phyloP scores from a whole-genome alignment of 2,329 filamentous ascomycete species.

The Aspergillus ibericus region DNA sequence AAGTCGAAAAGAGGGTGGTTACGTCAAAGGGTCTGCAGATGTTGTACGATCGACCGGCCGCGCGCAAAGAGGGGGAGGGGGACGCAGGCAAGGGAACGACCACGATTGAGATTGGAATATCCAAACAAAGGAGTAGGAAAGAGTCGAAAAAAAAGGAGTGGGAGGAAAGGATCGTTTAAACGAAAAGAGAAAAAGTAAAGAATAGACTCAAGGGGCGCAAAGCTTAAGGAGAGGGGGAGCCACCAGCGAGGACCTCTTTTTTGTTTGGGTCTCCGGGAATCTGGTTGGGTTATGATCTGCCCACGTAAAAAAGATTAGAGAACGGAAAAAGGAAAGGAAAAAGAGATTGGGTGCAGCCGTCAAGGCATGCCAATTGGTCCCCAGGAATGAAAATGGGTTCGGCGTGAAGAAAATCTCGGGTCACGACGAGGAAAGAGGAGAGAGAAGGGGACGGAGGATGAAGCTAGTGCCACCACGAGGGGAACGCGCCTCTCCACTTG shows the following conservation, averaged over 20 bases:
- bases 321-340: slow-evolving; percentile 5
- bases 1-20: not conserved
- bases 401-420: slow-evolving; percentile 3
- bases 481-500: not conserved
- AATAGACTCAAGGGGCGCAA: slow-evolving; percentile 5
- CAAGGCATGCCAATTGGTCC: slow-evolving; percentile 14
- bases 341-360: slow-evolving; percentile 1
- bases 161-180: slow-evolving; percentile 3
- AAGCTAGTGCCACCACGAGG: slow-evolving; percentile 1
- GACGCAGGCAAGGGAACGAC: not conserved
- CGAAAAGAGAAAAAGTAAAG: slow-evolving; percentile 5
- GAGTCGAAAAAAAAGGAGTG: not conserved
- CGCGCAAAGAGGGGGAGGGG: not conserved
- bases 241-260: slow-evolving; percentile 3
- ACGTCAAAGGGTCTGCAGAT: not conserved
- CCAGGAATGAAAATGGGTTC: slow-evolving; percentile 7
- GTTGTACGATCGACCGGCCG: not conserved
- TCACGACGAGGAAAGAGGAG: not conserved
- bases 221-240: slow-evolving; percentile 9
- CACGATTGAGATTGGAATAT: not conserved
- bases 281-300: not conserved
- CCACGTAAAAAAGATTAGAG: not conserved
- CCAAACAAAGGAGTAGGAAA: not conserved
- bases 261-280: not conserved
- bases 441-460: not conserved